phyloP scores from a whole-genome alignment of 1,284 basidiomycete genomes.

The Puccinia hordei region DNA sequence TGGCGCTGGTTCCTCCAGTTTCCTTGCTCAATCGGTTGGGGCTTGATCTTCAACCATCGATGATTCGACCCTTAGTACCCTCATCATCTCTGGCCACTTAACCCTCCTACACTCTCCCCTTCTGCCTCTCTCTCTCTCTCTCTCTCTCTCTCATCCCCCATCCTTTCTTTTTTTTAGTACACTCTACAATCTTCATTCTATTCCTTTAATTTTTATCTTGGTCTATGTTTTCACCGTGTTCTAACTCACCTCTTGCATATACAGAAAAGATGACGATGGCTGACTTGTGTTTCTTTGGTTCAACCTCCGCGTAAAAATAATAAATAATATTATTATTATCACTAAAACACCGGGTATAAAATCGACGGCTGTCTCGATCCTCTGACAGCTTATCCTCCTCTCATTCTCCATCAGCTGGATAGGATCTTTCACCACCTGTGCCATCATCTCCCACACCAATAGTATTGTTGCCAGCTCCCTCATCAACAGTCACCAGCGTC shows the following conservation, averaged over 20 bases:
- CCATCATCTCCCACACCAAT: conserved; percentile 47
- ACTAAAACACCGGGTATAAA: too few species aligned
- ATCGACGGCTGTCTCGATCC: background rate
- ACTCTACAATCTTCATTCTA: background rate
- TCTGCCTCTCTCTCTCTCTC: background rate
- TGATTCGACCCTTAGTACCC: background rate
- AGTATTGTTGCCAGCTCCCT: conserved; percentile 15
- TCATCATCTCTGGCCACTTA: background rate
- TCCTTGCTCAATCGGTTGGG: conserved; percentile 13
- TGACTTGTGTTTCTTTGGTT: conserved; percentile 21
- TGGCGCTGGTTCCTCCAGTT: conserved; percentile 1
- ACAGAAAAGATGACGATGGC: background rate
- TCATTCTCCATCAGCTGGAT: conserved; percentile 47
- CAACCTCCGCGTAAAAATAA: background rate
- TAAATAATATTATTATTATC: too few species aligned
- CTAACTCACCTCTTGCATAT: background rate
- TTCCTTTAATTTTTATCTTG: background rate
- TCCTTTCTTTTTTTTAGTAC: background rate
- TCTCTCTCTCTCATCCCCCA: background rate
- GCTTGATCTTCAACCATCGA: conserved; percentile 8
- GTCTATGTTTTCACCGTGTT: conserved; percentile 16
- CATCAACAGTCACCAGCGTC: background rate
- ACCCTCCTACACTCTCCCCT: background rate
- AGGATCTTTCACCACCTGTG: conserved; percentile 40
- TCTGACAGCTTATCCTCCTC: conserved; percentile 31